Conservation (phyloP, 2,329 filamentous ascomycete species). For the Emydomyces testavorans region DNA sequence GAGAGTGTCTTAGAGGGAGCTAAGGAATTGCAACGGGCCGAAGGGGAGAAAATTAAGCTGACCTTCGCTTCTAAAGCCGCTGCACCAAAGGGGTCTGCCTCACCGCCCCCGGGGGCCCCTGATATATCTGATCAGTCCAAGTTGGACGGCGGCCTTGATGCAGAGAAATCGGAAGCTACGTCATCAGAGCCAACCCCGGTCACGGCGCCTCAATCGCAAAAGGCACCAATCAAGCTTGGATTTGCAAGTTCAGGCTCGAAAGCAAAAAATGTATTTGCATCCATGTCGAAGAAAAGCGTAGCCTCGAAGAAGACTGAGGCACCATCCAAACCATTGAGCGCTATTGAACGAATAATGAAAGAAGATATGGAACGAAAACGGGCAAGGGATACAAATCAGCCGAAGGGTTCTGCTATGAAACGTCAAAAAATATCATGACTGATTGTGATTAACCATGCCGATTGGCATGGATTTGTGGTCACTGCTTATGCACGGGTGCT, state of each 20-base stretch:
- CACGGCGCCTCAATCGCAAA: conserved; percentile 4
- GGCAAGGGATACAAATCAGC: conserved; percentile 1
- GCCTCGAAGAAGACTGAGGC: conserved; percentile 12
- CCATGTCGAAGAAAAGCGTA: conserved; percentile 14
- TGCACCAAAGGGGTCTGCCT: background rate
- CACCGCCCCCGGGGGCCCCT: background rate
- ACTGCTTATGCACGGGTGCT: background rate
- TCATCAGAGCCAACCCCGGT: conserved; percentile 1
- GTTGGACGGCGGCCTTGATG: background rate
- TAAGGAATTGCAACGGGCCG: conserved; percentile 14
- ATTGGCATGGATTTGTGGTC: background rate
- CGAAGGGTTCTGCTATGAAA: conserved; percentile 9
- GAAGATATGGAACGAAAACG: conserved; percentile 18
- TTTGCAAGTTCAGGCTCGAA: conserved; percentile 7
- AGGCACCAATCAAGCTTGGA: conserved; percentile 11
- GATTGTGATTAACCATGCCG: background rate
- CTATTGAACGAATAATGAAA: conserved; percentile 17
- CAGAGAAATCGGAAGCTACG: conserved; percentile 1
- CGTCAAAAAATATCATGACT: conserved; percentile 14
- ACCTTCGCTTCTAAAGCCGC: conserved; percentile 11
- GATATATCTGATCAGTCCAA: background rate
- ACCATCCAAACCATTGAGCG: conserved; percentile 12
- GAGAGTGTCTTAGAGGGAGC: conserved; percentile 1
- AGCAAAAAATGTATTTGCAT: conserved; percentile 17
- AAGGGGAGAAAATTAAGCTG: conserved; percentile 17